A percentile compares a stretch with the other conserved stretches of the same genome.
Evolutionary conservation across 768 basidiomycete genomes (phyloP).

Genomic region (Pisolithus marmoratus): DNA sequence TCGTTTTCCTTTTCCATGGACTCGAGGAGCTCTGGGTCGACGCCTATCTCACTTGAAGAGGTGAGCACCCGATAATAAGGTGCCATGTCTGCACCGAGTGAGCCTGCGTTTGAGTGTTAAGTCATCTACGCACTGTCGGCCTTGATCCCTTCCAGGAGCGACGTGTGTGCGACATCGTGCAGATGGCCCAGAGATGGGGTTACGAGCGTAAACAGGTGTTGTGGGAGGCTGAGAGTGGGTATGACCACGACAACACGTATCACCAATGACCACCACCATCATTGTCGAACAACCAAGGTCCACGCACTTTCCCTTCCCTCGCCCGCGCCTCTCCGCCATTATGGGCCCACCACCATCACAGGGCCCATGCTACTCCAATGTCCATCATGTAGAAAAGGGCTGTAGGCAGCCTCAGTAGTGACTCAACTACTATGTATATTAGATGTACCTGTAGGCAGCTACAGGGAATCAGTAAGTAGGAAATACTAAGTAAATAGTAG

Average conservation of each 20-base stretch:
- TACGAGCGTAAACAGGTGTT: slow-evolving; percentile 72
- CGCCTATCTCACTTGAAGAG: slow-evolving; percentile 33
- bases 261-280: too few species aligned
- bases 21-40: slow-evolving; percentile 20
- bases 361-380: too few species aligned
- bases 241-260: slow-evolving; percentile 74
- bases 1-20: slow-evolving; percentile 55
- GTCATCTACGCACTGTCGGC: slow-evolving; percentile 62
- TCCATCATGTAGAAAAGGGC: too few species aligned
- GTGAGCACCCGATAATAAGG: slow-evolving; percentile 60
- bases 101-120: not conserved
- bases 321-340: too few species aligned
- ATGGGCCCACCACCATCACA: too few species aligned
- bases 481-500: too few species aligned
- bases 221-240: slow-evolving; percentile 81
- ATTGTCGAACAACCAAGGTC: too few species aligned
- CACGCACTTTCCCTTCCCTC: too few species aligned
- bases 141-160: slow-evolving; percentile 69
- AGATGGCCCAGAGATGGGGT: slow-evolving; percentile 54
- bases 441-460: too few species aligned
- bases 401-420: too few species aligned
- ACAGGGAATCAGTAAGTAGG: too few species aligned
- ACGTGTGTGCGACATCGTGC: slow-evolving; percentile 59
- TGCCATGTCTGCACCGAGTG: slow-evolving; percentile 64
- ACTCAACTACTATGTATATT: too few species aligned